These are phyloP conservation scores for Graphilbum fragrans DNA, from an alignment of 2,329 filamentous ascomycete genomes.

Conservation along the genomic window DNA sequence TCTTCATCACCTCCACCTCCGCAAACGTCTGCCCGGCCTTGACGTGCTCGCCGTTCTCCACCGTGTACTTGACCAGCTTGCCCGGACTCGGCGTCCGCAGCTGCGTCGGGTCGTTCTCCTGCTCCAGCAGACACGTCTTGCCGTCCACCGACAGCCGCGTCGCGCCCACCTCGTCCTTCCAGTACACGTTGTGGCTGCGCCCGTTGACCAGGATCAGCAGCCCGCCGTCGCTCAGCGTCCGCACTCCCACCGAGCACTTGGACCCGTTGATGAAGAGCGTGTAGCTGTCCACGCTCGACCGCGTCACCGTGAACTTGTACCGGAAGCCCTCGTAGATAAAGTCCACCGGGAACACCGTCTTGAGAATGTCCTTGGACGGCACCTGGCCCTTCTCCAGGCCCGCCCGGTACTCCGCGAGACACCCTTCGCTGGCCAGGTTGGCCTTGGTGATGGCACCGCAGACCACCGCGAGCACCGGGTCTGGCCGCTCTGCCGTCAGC, in stretches of 20 bases:
- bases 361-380: constrained; percentile 88
- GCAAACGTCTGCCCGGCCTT: constrained; percentile 86
- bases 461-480: constrained; percentile 85
- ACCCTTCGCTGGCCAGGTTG: constrained; percentile 83
- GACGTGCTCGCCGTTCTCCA: constrained; percentile 91
- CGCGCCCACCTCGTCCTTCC: constrained; percentile 96
- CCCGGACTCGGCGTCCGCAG: constrained; percentile 88
- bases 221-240: constrained; percentile 86
- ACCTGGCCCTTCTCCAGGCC: constrained; percentile 96
- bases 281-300: constrained; percentile 86
- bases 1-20: constrained; percentile 99
- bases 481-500: constrained; percentile 88
- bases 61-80: constrained; percentile 95
- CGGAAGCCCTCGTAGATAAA: constrained; percentile 96
- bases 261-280: constrained; percentile 98
- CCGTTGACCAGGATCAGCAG: constrained; percentile 82
- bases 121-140: constrained; percentile 95
- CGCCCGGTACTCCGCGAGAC: constrained; percentile 73
- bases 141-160: constrained; percentile 93
- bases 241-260: constrained; percentile 86
- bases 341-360: constrained; percentile 94
- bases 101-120: constrained; percentile 98
- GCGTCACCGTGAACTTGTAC: constrained; percentile 96
- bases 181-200: constrained; percentile 96
- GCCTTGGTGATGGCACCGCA: constrained; percentile 93